These are phyloP conservation scores for Musa itinerans DNA, from an alignment of 176 grass and related monocot genomes.

Conservation along the genomic window DNA sequence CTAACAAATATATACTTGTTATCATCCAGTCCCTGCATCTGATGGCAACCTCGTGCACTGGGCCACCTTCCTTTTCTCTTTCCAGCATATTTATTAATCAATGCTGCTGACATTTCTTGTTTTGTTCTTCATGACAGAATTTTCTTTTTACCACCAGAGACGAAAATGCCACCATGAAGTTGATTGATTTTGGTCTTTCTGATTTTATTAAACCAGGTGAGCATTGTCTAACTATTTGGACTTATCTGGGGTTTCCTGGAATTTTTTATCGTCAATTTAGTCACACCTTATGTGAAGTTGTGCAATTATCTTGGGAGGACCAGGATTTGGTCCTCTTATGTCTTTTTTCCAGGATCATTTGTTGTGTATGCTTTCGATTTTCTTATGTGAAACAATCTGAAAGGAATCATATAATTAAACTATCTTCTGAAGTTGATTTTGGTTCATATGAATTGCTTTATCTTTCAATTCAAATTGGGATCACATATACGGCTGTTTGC, in stretches of 20 bases:
- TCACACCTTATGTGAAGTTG: neutral
- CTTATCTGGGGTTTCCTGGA: neutral
- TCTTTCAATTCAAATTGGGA: too few relatives aligned
- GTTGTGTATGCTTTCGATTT: neutral
- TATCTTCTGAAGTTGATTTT: too few relatives aligned
- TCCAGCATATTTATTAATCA: conserved; percentile 12
- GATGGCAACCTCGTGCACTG: too few relatives aligned
- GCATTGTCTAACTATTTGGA: neutral
- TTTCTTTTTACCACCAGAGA: conserved; percentile 90
- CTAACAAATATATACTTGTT: neutral
- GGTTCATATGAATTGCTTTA: too few relatives aligned
- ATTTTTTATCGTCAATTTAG: neutral
- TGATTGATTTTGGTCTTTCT: conserved; percentile 97
- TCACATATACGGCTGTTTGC: too few relatives aligned
- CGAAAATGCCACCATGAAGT: conserved; percentile 92
- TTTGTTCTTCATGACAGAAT: conserved; percentile 61
- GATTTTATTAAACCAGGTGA: conserved; percentile 99
- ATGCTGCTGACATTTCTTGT: conserved; percentile 22
- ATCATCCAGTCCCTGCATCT: neutral
- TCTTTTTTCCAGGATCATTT: neutral
- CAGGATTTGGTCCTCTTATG: neutral
- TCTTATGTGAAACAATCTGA: neutral
- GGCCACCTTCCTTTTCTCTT: neutral
- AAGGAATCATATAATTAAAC: too few relatives aligned
- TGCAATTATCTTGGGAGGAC: neutral